These are phyloP conservation scores for Fusarium denticulatum DNA, from an alignment of 2,329 filamentous ascomycete genomes.

Conservation along the genomic window DNA sequence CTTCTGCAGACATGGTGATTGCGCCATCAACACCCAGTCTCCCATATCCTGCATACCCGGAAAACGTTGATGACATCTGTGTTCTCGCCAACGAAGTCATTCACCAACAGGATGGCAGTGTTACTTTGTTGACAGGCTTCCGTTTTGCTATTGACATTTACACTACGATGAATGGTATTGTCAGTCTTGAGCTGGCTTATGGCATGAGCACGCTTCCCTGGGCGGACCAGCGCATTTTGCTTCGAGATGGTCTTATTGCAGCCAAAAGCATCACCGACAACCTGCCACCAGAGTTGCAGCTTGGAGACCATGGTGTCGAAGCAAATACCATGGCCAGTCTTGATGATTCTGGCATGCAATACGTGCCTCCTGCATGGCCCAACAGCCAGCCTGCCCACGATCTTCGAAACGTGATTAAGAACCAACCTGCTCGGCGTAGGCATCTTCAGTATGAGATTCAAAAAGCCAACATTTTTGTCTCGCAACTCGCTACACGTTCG, in stretches of 20 bases:
- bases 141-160: slow-evolving; percentile 83
- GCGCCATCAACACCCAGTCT: slow-evolving; percentile 79
- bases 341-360: slow-evolving; percentile 60
- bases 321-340: slow-evolving; percentile 51
- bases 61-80: slow-evolving; percentile 85
- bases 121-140: slow-evolving; percentile 82
- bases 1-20: slow-evolving; percentile 77
- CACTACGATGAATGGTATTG: slow-evolving; percentile 79
- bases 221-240: slow-evolving; percentile 77
- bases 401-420: slow-evolving; percentile 59
- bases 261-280: slow-evolving; percentile 75
- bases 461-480: slow-evolving; percentile 89
- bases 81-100: slow-evolving; percentile 77
- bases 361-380: slow-evolving; percentile 62
- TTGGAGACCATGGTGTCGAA: slow-evolving; percentile 55
- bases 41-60: slow-evolving; percentile 80
- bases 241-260: slow-evolving; percentile 75
- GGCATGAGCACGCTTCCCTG: slow-evolving; percentile 81
- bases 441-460: slow-evolving; percentile 86
- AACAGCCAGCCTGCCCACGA: slow-evolving; percentile 59
- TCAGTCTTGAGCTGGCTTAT: slow-evolving; percentile 84
- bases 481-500: slow-evolving; percentile 81
- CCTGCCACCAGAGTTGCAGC: slow-evolving; percentile 74
- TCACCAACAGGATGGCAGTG: slow-evolving; percentile 71
- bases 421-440: slow-evolving; percentile 61